A percentile compares a stretch with the other conserved stretches of the same genome.
Conservation (phyloP, 2,329 filamentous ascomycete species). For the Penicillium sp. region DNA sequence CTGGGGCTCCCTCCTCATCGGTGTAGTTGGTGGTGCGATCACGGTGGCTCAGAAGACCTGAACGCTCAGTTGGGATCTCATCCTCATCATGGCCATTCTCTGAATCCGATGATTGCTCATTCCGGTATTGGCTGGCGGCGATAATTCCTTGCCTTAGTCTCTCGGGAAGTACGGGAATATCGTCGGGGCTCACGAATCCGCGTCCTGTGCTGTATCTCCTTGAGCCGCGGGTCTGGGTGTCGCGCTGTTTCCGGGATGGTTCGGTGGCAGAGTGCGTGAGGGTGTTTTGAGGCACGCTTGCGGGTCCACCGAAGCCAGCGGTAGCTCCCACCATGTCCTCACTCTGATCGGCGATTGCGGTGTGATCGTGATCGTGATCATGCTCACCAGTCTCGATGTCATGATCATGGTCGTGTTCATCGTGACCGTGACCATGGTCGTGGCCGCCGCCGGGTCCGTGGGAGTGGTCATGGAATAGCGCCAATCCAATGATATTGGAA, state of each 20-base stretch:
- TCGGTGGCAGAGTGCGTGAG: conserved; percentile 32
- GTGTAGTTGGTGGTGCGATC: conserved; percentile 40
- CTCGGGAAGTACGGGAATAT: conserved; percentile 81
- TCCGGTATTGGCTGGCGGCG: conserved; percentile 67
- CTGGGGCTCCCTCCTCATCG: conserved; percentile 25
- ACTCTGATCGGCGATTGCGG: background rate
- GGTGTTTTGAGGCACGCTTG: conserved; percentile 23
- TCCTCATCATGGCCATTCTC: conserved; percentile 58
- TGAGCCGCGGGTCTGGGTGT: conserved; percentile 28
- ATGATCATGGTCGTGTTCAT: conserved; percentile 44
- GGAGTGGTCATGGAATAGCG: conserved; percentile 90
- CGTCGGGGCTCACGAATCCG: conserved; percentile 59
- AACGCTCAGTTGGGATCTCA: conserved; percentile 48
- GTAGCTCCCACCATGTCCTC: background rate
- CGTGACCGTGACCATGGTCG: conserved; percentile 53
- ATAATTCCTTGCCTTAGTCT: conserved; percentile 93
- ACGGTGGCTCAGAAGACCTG: conserved; percentile 43
- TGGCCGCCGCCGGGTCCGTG: conserved; percentile 59
- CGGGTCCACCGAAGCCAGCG: conserved; percentile 18
- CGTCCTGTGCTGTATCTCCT: conserved; percentile 49
- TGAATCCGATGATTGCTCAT: conserved; percentile 54
- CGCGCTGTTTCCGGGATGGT: conserved; percentile 34
- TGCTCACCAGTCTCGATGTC: conserved; percentile 57
- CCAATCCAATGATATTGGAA: conserved; percentile 85
- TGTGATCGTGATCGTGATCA: conserved; percentile 40